Base-by-base conservation (phyloP, 1,284 basidiomycete genomes). In the Ganoderma lingzhi region DNA sequence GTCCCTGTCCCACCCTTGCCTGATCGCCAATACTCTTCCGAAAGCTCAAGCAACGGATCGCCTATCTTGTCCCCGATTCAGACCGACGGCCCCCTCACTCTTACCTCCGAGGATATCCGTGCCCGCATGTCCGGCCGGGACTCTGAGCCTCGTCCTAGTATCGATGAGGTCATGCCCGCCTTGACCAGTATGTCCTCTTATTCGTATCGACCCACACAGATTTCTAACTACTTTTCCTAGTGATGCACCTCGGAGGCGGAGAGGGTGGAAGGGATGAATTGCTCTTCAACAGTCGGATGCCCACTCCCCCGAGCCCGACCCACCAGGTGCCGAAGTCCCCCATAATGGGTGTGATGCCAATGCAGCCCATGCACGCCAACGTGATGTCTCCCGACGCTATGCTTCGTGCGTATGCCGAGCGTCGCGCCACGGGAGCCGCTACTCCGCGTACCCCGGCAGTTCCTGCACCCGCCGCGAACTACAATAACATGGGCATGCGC, bases 331-430 rank as follows among this genome's bases (percentile, higher is more conserved):
- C 82, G 73, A 71, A 81, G 73, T 82, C 81, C 32, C 77, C 81
- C 66, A 69, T 84, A 72, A 80, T 82, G 74, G 76, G 78, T 17
- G 80, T 81, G 59, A 86, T 88, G 83, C 80, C 84, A 3, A 82
- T 85, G 80, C 79, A 83, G 66, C 79, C 82, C 3, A 78, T 83
- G 75, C 84, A 85, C 23, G 83, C 83, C 0, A 83, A 74, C 58
- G 79, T 84, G 51, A 88, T 89, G 85, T 87, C 87, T 0, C 92
- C 92, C 3, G 92, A 93, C 73, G 91, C 87, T 19, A 91, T 93
- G 90, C 82, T 93, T 48, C 86, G 87, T n/a, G 90, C 89, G 0
- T 93, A 93, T 68, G 92, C 92, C 2, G 87, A 88, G 62, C 84
- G 88, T 65, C 86, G 85, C 73, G 76, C 81, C 2, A 73, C 71